These are phyloP conservation scores for Pestalotiopsis sp. DNA, from an alignment of 2,329 filamentous ascomycete species.

Conservation along the genomic window DNA sequence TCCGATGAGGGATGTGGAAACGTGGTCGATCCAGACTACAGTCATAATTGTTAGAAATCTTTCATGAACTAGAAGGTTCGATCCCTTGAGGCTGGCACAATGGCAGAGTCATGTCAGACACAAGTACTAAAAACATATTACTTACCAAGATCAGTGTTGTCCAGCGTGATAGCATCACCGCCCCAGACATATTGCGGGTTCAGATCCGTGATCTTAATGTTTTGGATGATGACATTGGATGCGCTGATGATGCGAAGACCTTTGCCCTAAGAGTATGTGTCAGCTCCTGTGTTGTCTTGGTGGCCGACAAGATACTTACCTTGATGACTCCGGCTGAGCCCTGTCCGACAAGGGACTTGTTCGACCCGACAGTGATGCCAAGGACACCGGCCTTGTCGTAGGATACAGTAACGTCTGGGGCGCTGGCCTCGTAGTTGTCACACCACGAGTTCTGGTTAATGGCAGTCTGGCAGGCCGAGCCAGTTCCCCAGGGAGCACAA, in stretches of 20 bases:
- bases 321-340: conserved; percentile 56
- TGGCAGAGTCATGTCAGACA: no score
- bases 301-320: background rate
- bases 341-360: conserved; percentile 60
- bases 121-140: background rate
- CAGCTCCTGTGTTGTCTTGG: background rate
- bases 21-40: conserved; percentile 52
- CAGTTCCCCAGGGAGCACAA: conserved; percentile 61
- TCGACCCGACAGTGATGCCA: conserved; percentile 54
- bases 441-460: conserved; percentile 64
- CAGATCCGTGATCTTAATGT: conserved; percentile 53
- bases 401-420: conserved; percentile 44
- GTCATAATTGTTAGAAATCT: background rate
- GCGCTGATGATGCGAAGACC: conserved; percentile 50
- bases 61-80: background rate
- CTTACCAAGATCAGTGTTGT: conserved; percentile 38
- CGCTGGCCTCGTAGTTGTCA: conserved; percentile 57
- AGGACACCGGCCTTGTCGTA: conserved; percentile 54
- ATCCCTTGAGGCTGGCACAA: no score
- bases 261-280: conserved; percentile 41
- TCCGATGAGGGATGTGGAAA: conserved; percentile 58
- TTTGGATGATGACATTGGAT: conserved; percentile 62
- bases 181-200: conserved; percentile 61
- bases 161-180: conserved; percentile 56
- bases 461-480: conserved; percentile 54